Base-by-base conservation (phyloP, 2,329 filamentous ascomycete species). In the Trichoderma brevicompactum region DNA sequence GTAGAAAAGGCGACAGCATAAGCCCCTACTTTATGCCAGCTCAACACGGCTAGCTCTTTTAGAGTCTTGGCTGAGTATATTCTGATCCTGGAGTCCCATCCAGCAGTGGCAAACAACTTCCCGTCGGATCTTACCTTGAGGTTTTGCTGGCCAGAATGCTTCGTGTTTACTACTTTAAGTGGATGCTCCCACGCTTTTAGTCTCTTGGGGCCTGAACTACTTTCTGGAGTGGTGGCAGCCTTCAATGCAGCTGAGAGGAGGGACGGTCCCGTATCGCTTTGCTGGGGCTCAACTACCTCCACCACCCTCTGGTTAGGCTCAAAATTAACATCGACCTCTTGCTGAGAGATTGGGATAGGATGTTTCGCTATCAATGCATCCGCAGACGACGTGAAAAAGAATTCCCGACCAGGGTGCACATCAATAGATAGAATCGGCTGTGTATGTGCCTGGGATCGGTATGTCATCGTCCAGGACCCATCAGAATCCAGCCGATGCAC, bases 11-110 rank as follows among this genome's bases (percentile, higher is more conserved):
- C 89, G 17, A 92, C 84, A 3, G 92, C 86, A 78, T 95, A 97
- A 69, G 92, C 94, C 1, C 94, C 94, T 38, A 91, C 89, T 70
- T 90, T 88, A 77, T 98, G 95, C 94, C 94, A 98, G 77, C 96
- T 96, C 68, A 98, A 79, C 63, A 97, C 92, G 0, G 94, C 95
- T 10, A 98, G 78, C 76, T 98, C 94, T 72, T 89, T 91, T 82
- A 98, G 83, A 0, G 88, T 90, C 77, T 90, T 92, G 53, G 84
- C 79, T 3, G 90, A 90, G 76, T 98, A 99, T 1, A 98, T 88
- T 8, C 95, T 83, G 1, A 94, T 81, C 54, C 88, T 87, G 1
- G 87, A 85, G 76, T 99, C 95, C 95, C 95, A 99, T 3, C 95
- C 95, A 0, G 92, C 94, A 0, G 94, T 98, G 3, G 91, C 92